Evolutionary conservation across 1,284 basidiomycete genomes (phyloP).

Genomic region (Coniophora puteana): DNA sequence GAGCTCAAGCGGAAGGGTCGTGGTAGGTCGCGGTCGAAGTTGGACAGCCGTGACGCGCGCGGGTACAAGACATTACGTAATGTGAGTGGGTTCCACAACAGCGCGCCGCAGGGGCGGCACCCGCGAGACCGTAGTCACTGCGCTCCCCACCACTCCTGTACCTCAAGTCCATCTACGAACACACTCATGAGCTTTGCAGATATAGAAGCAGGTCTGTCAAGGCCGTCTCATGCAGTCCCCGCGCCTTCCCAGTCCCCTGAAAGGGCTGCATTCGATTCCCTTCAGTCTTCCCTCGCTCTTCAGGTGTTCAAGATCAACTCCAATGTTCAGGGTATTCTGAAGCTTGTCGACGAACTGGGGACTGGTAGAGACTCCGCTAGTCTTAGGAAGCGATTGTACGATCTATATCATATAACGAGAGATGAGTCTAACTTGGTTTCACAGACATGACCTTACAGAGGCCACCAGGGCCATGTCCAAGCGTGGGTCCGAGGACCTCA

Average conservation of each 20-base stretch:
- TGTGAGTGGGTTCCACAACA: no score
- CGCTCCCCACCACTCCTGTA: not conserved
- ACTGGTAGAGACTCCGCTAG: conserved; percentile 72
- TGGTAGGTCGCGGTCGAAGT: no score
- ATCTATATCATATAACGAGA: conserved; percentile 15
- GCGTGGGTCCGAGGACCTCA: conserved; percentile 89
- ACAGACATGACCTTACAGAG: conserved; percentile 86
- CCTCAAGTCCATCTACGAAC: not conserved
- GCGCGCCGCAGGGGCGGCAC: no score
- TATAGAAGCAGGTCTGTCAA: conserved; percentile 61
- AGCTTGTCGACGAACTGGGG: conserved; percentile 89
- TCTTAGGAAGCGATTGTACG: conserved; percentile 78
- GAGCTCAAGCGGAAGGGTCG: no score
- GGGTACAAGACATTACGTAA: no score
- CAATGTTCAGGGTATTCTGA: conserved; percentile 93
- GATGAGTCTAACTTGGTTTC: not conserved
- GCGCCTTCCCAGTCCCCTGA: conserved; percentile 51
- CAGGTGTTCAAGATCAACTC: conserved; percentile 99
- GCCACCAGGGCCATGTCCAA: conserved; percentile 93
- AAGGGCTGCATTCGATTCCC: conserved; percentile 69
- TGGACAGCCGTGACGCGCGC: no score
- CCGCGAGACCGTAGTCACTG: not conserved
- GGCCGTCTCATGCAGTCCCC: conserved; percentile 39
- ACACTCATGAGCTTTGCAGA: conserved; percentile 76
- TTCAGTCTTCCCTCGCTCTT: conserved; percentile 86